Conservation (phyloP, 1,139 yeast genomes). For the Suhomyces ambrosiae region DNA sequence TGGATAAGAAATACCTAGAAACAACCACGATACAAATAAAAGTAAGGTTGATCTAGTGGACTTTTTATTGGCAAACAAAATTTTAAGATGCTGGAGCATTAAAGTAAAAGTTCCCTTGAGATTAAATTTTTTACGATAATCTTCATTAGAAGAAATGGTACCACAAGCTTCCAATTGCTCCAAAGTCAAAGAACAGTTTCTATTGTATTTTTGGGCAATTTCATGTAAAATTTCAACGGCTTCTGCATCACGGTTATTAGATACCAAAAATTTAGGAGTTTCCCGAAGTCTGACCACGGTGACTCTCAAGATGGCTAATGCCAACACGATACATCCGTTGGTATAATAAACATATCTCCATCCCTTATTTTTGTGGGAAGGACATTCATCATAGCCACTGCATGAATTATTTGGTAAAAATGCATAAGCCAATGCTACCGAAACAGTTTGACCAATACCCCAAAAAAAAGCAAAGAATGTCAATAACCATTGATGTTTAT, state of each 20-base stretch:
- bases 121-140: constrained; percentile 17
- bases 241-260: constrained; percentile 38
- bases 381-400: constrained; percentile 30
- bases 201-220: constrained; percentile 32
- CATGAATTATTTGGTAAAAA: constrained; percentile 35
- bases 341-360: constrained; percentile 42
- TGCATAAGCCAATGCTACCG: constrained; percentile 35
- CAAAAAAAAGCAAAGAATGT: constrained; percentile 41
- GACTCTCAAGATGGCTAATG: constrained; percentile 31
- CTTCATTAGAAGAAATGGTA: constrained; percentile 21
- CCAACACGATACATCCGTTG: constrained; percentile 34
- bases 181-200: constrained; percentile 32
- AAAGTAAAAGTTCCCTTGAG: constrained; percentile 20
- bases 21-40: constrained; percentile 38
- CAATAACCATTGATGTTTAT: constrained; percentile 35
- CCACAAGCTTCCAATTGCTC: constrained; percentile 34
- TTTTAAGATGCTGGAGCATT: constrained; percentile 24
- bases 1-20: constrained; percentile 43
- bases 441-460: constrained; percentile 40
- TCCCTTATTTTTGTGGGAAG: constrained; percentile 33
- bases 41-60: constrained; percentile 31
- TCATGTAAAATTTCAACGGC: constrained; percentile 31
- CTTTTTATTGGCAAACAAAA: constrained; percentile 30
- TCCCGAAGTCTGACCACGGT: constrained; percentile 36
- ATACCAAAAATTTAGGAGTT: constrained; percentile 39